phyloP scores from a whole-genome alignment of 177 flowering plant species.

The Tripterygium wilfordii region DNA sequence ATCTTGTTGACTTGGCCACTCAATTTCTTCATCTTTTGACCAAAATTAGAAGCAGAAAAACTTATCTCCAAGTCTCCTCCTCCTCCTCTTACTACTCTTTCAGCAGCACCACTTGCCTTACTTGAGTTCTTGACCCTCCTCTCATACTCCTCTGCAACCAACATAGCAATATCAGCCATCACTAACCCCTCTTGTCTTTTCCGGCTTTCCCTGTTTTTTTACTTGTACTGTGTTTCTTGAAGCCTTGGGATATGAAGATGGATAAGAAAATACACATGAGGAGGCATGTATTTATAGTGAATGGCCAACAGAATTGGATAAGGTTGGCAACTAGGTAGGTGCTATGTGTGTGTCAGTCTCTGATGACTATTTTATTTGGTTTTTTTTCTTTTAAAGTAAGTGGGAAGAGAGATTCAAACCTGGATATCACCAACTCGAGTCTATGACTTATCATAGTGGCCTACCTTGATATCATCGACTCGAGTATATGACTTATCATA shows the following conservation, averaged over 20 bases:
- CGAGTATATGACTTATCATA: too few species aligned
- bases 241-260: background rate
- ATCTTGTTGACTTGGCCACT: slow-evolving; percentile 14
- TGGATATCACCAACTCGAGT: too few species aligned
- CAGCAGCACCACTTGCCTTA: too few species aligned
- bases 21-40: slow-evolving; percentile 12
- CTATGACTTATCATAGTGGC: too few species aligned
- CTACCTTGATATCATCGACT: too few species aligned
- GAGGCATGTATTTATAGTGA: background rate
- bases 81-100: slow-evolving; percentile 1
- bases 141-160: slow-evolving; percentile 83
- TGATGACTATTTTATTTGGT: too few species aligned
- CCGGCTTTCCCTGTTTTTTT: too few species aligned
- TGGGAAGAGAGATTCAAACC: too few species aligned
- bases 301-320: background rate
- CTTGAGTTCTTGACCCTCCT: slow-evolving; percentile 44
- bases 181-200: slow-evolving; percentile 2
- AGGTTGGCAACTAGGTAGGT: background rate
- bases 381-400: too few species aligned
- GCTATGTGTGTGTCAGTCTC: too few species aligned
- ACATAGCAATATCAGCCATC: slow-evolving; percentile 78
- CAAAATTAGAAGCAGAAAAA: slow-evolving; percentile 22
- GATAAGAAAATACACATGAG: background rate
- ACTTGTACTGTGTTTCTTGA: slow-evolving; percentile 2
- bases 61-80: slow-evolving; percentile 9